Percentiles rank a stretch among this genome's conserved stretches.
Conservation (phyloP, 129 eudicot species). For the Lactuca sativa region DNA sequence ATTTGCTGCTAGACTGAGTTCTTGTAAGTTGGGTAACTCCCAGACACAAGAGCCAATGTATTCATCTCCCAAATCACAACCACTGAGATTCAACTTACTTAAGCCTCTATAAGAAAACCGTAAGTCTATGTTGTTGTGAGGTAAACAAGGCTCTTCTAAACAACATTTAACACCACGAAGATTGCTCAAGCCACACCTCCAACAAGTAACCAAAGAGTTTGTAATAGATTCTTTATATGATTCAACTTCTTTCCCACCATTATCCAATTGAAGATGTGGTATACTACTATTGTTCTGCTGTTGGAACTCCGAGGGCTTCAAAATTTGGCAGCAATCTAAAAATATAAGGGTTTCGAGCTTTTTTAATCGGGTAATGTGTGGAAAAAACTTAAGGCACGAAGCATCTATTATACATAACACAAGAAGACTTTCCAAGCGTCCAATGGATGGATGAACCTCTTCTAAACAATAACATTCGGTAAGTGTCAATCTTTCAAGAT, state of each 20-base stretch:
- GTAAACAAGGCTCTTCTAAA: neutral
- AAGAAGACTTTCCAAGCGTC: too few relatives aligned
- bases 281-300: too few relatives aligned
- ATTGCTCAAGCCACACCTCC: neutral
- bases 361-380: neutral
- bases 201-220: too few relatives aligned
- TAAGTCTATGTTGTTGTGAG: neutral
- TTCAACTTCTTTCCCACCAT: too few relatives aligned
- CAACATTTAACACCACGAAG: neutral
- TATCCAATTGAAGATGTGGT: too few relatives aligned
- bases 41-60: too few relatives aligned
- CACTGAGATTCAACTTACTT: neutral
- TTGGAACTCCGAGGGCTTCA: neutral
- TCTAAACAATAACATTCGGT: too few relatives aligned
- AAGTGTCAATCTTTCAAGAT: too few relatives aligned
- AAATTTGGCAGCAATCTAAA: neutral
- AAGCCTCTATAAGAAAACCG: neutral
- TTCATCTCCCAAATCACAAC: neutral
- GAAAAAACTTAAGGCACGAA: neutral
- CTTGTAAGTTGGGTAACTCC: neutral
- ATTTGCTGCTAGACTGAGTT: slow-evolving; percentile 3
- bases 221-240: too few relatives aligned
- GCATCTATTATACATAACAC: neutral
- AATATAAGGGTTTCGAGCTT: neutral
- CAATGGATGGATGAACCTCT: too few relatives aligned